phyloP scores from a whole-genome alignment of 2,329 filamentous ascomycete genomes.

The Calycina herbarum region DNA sequence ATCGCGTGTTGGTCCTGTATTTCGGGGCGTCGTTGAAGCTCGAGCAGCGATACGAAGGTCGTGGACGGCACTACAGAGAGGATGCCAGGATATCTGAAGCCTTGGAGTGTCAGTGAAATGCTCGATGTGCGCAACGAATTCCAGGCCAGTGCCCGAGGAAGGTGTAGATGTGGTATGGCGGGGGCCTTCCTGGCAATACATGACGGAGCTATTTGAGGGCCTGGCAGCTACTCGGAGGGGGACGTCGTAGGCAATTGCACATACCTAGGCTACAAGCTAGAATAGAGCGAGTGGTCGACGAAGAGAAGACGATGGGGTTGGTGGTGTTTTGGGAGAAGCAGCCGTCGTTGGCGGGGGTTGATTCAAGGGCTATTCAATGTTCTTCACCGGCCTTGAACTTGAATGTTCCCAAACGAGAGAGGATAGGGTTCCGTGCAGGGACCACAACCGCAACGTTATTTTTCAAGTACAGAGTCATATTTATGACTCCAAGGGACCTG shows the following conservation, averaged over 20 bases:
- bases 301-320: slow-evolving; percentile 4
- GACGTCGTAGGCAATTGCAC: slow-evolving; percentile 27
- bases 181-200: slow-evolving; percentile 23
- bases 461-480: slow-evolving; percentile 22
- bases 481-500: slow-evolving; percentile 10
- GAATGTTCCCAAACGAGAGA: slow-evolving; percentile 14
- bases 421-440: slow-evolving; percentile 1
- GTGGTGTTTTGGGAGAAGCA: background rate
- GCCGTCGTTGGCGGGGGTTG: background rate
- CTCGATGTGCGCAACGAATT: background rate
- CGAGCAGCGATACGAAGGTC: background rate
- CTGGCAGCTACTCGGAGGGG: slow-evolving; percentile 2
- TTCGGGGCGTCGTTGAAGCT: slow-evolving; percentile 11
- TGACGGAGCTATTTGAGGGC: slow-evolving; percentile 28
- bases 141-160: background rate
- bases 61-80: background rate
- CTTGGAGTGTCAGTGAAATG: slow-evolving; percentile 5
- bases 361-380: background rate
- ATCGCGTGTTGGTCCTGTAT: slow-evolving; percentile 34
- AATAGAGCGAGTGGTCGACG: slow-evolving; percentile 14
- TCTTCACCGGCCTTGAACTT: slow-evolving; percentile 11
- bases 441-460: slow-evolving; percentile 16
- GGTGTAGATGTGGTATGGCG: slow-evolving; percentile 26
- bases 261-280: slow-evolving; percentile 27
- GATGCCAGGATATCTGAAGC: background rate